A percentile compares a stretch with the other conserved stretches of the same genome.
Evolutionary conservation across 768 basidiomycete genomes (phyloP).

Genomic region (Clathrus columnatus): DNA sequence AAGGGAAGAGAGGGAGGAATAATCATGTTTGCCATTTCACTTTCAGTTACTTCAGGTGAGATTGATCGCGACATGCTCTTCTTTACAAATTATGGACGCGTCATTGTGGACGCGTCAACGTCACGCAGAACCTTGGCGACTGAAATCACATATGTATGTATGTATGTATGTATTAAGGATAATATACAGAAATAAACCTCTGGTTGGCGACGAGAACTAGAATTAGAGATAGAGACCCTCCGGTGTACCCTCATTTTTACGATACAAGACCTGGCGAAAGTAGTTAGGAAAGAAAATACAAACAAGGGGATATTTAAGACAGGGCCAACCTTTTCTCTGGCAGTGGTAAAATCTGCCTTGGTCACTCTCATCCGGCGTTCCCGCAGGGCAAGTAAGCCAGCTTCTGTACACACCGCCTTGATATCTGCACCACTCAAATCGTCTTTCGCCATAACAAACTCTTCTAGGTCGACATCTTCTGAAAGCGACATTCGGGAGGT

Average conservation of each 20-base stretch:
- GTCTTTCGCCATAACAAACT: constrained; percentile 92
- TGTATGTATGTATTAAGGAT: no score
- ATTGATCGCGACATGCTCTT: no score
- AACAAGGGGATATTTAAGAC: no score
- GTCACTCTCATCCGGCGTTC: constrained; percentile 93
- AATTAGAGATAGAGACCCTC: constrained; percentile 76
- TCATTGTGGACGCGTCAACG: no score
- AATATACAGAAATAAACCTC: constrained; percentile 2
- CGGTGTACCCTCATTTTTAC: constrained; percentile 96
- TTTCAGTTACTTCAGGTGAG: no score
- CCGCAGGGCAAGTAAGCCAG: constrained; percentile 88
- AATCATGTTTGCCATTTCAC: no score
- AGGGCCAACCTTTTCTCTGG: constrained; percentile 75
- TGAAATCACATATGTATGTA: no score
- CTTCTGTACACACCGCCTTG: constrained; percentile 98
- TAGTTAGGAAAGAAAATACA: constrained; percentile 11
- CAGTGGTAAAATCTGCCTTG: constrained; percentile 82
- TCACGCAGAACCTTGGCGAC: no score
- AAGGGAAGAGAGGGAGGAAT: constrained; percentile 45
- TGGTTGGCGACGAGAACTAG: constrained; percentile 3
- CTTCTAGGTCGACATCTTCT: constrained; percentile 88
- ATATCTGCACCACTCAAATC: constrained; percentile 96
- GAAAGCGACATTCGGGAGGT: constrained; percentile 89
- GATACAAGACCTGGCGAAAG: constrained; percentile 61
- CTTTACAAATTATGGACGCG: no score